Evolutionary conservation across 2,329 filamentous ascomycete species (phyloP).

Genomic region (Thielaviopsis punctulata): DNA sequence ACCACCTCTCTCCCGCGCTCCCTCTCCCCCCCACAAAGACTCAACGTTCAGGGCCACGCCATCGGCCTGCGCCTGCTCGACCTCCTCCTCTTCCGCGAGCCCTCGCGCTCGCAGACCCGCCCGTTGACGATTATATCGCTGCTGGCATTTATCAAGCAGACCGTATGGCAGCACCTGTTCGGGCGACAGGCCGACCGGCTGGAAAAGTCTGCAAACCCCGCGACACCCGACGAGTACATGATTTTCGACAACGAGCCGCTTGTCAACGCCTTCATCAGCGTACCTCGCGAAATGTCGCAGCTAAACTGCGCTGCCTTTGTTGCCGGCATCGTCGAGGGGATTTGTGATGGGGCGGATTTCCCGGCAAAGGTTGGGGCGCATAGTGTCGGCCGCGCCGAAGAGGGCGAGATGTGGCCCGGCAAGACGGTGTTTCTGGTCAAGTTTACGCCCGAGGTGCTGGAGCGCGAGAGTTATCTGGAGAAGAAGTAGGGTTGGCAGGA

Average conservation of each 20-base stretch:
- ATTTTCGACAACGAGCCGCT: slow-evolving; percentile 96
- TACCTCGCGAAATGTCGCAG: slow-evolving; percentile 90
- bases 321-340: slow-evolving; percentile 85
- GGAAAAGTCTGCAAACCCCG: slow-evolving; percentile 68
- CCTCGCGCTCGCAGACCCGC: slow-evolving; percentile 51
- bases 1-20: not conserved
- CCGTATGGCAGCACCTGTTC: slow-evolving; percentile 85
- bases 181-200: slow-evolving; percentile 78
- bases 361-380: slow-evolving; percentile 81
- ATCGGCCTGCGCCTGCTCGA: slow-evolving; percentile 90
- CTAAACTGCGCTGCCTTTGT: slow-evolving; percentile 93
- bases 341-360: slow-evolving; percentile 86
- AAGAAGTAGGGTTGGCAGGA: slow-evolving; percentile 25
- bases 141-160: slow-evolving; percentile 87
- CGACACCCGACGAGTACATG: slow-evolving; percentile 93
- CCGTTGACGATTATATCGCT: slow-evolving; percentile 80
- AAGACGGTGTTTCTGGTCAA: slow-evolving; percentile 92
- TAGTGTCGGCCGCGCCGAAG: slow-evolving; percentile 39
- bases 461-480: slow-evolving; percentile 70
- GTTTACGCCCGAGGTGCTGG: slow-evolving; percentile 79
- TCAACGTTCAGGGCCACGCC: slow-evolving; percentile 83
- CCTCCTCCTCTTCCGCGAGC: slow-evolving; percentile 74
- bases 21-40: slow-evolving; percentile 21
- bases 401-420: slow-evolving; percentile 80
- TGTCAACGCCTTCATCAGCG: slow-evolving; percentile 83